These are phyloP conservation scores for Batrachochytrium dendrobatidis DNA, from an alignment of 371 early-diverging fungal species.

Conservation along the genomic window DNA sequence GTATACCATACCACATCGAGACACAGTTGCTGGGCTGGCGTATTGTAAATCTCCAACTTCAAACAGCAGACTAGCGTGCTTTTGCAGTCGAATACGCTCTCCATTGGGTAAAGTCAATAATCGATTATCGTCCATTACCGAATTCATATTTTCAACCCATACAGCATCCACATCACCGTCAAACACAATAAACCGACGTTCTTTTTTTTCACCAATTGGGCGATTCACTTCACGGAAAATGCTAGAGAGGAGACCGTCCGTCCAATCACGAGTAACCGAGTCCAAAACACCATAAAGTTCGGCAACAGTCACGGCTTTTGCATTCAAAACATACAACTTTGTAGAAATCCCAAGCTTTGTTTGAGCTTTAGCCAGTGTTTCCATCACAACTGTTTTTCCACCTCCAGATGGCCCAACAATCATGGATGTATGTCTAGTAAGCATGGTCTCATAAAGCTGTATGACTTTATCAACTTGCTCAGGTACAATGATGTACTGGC, in stretches of 20 bases:
- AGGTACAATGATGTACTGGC: constrained; percentile 37
- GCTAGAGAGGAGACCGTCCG: constrained; percentile 53
- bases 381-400: constrained; percentile 52
- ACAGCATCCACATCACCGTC: constrained; percentile 57
- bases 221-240: constrained; percentile 52
- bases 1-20: constrained; percentile 58
- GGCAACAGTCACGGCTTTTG: constrained; percentile 53
- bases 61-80: constrained; percentile 51
- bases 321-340: constrained; percentile 44
- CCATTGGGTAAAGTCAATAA: constrained; percentile 56
- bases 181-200: constrained; percentile 57
- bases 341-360: constrained; percentile 47
- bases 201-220: constrained; percentile 47
- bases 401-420: constrained; percentile 55
- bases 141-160: constrained; percentile 68
- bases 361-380: constrained; percentile 49
- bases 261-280: constrained; percentile 55
- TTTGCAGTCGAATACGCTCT: constrained; percentile 53
- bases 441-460: constrained; percentile 56
- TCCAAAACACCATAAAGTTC: constrained; percentile 53
- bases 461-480: constrained; percentile 56
- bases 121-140: constrained; percentile 57
- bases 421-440: constrained; percentile 54
- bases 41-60: constrained; percentile 54
- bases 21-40: constrained; percentile 59